These are phyloP conservation scores for Rickenella mellea DNA, from an alignment of 768 basidiomycete genomes.

Conservation along the genomic window DNA sequence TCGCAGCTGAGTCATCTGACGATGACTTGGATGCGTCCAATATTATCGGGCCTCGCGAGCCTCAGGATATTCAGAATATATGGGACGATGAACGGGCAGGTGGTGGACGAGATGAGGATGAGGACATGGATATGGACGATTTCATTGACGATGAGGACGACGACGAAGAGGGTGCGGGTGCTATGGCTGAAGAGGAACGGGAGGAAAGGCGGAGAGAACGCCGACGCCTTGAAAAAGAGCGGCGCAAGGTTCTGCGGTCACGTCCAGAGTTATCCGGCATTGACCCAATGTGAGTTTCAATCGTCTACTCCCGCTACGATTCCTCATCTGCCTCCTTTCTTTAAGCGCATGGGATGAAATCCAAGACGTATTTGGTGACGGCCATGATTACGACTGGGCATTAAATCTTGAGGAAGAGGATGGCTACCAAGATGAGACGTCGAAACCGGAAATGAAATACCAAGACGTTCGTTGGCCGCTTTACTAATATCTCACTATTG, in stretches of 20 bases:
- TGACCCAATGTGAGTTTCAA: constrained; percentile 64
- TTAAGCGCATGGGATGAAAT: constrained; percentile 90
- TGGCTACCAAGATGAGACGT: constrained; percentile 35
- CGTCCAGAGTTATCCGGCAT: constrained; percentile 70
- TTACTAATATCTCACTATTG: constrained; percentile 5
- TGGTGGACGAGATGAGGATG: constrained; percentile 45
- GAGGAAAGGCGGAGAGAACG: constrained; percentile 67
- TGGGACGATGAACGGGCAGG: constrained; percentile 73
- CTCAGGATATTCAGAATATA: constrained; percentile 57
- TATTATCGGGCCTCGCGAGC: constrained; percentile 41
- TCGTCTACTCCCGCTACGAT: neutral
- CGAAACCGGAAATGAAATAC: constrained; percentile 73
- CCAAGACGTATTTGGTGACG: constrained; percentile 92
- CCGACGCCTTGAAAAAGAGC: constrained; percentile 53
- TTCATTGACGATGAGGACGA: constrained; percentile 74
- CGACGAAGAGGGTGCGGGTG: constrained; percentile 39
- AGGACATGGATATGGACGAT: constrained; percentile 70
- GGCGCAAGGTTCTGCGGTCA: constrained; percentile 55
- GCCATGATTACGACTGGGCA: constrained; percentile 94
- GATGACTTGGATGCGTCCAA: constrained; percentile 54
- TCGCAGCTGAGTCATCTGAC: constrained; percentile 63
- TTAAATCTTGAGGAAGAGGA: constrained; percentile 68
- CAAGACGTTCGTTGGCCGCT: constrained; percentile 67
- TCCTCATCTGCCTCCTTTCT: constrained; percentile 2
- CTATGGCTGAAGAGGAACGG: constrained; percentile 65